Evolutionary conservation across 2,329 filamentous ascomycete genomes (phyloP), one percentile per base, ranked within the genome.

Genomic region (Trichoderma sp.): DNA sequence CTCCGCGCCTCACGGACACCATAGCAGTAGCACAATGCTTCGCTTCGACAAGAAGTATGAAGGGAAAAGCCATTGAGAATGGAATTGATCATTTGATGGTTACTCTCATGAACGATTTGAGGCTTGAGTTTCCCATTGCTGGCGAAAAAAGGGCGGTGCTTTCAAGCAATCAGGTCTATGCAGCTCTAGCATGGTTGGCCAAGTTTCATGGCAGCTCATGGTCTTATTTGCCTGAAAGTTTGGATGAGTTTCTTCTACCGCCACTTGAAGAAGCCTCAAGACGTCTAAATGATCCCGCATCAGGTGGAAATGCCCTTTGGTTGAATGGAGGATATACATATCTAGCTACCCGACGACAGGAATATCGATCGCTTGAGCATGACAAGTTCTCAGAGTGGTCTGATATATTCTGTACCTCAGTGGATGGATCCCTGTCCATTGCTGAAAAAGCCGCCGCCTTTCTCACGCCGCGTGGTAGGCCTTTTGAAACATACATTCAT

Each of bases 321-420:
- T 79, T 90, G 7, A 90, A 92, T 57, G 90, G 90, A 1, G 90
- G 90, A 0, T 92, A 92, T 76, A 91, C 90, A 0, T 92, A 92
- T 74, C 86, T 92, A 0, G 87, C 88, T 0, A 92, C 90, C 0
- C 84, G 90, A 6, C 82, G 82, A 8, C 84, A 78, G 21, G 90
- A 92, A 76, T 91, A 88, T 72, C 77, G 76, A 0, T 80, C 78
- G 0, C 83, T 92, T 0, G 80, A 70, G 0, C 74, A 78, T 0
- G 86, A 89, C 62, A 72, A 76, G 0, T 79, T 82, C 18, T 87
- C 86, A 0, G 88, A 90, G 76, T 92, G 90, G 89, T 86, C 82
- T 0, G 74, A 78, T 1, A 77, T 81, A 0, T 81, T 91, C 8
- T 89, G 88, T 56, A 72, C 74, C 0, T 77, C 81, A 0, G 73